Evolutionary conservation across 2,329 filamentous ascomycete genomes (phyloP).

Genomic region (Cercospora nicotianae): DNA sequence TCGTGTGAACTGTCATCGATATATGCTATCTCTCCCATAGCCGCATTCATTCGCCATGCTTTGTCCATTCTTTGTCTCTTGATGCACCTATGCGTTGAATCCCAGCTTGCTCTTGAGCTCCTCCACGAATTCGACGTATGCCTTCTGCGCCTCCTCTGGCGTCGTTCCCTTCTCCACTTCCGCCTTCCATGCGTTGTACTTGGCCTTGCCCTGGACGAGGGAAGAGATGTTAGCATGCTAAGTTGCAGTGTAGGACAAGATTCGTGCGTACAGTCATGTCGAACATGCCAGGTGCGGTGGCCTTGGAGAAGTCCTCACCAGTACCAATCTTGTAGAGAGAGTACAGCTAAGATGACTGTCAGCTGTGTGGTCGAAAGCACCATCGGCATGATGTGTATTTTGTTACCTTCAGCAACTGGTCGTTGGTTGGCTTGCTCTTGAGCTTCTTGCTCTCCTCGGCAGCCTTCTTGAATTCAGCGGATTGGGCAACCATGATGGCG

Average conservation of each 20-base stretch:
- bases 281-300: slow-evolving; percentile 64
- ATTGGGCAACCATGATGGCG: slow-evolving; percentile 20
- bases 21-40: background rate
- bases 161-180: slow-evolving; percentile 63
- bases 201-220: slow-evolving; percentile 60
- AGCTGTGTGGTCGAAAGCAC: background rate
- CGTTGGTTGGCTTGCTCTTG: slow-evolving; percentile 62
- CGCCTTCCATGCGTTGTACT: slow-evolving; percentile 75
- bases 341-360: slow-evolving; percentile 49
- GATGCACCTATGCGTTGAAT: slow-evolving; percentile 56
- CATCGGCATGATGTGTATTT: background rate
- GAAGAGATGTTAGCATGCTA: background rate
- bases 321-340: slow-evolving; percentile 51
- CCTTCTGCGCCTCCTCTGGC: slow-evolving; percentile 67
- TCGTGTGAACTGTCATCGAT: background rate
- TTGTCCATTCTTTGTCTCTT: background rate
- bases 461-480: slow-evolving; percentile 80
- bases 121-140: slow-evolving; percentile 74
- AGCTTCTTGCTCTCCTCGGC: slow-evolving; percentile 67
- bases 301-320: slow-evolving; percentile 39
- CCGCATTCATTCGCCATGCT: slow-evolving; percentile 1
- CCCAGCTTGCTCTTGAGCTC: slow-evolving; percentile 69
- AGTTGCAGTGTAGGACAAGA: too few relatives aligned
- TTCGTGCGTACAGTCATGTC: slow-evolving; percentile 62
- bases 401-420: slow-evolving; percentile 61